Base-by-base conservation (phyloP, 768 basidiomycete genomes). In the Russula olivacea region DNA sequence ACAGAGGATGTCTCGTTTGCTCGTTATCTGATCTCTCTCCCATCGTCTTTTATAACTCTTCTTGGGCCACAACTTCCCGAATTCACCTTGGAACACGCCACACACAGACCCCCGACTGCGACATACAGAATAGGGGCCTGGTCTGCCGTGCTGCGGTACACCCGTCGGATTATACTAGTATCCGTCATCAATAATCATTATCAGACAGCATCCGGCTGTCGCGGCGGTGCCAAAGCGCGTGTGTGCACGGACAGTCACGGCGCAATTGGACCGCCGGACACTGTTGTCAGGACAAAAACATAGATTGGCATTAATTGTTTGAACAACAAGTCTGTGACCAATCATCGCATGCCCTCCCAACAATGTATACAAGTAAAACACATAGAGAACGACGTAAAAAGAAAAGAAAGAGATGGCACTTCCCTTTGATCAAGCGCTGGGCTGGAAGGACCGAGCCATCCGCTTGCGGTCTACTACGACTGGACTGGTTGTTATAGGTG, bases 281-380 rank as follows among this genome's bases (percentile, higher is more conserved):
- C 23, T 64, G 63, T 55, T 55, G 63, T 64, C 63, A 64, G 63
- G 58, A 64, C 63, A 36, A 2, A 36, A 36, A 36, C 36, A 36
- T 36, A 36, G 36, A 36, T 36, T 14, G 36, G 36, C 34, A 36
- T 36, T 36, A 3, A 3, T 36, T 32, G 30, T 36, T 12, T 36
- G 34, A 11, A 34, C 32, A 9, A 60, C 41, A 50, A 62, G 48
- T 52, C 41, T 55, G 12, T 43, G 55, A 48, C 52, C 62, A 63
- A 63, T 63, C 62, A 32, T 59, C 58, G 47, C 58, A 43, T 64
- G 63, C 53, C 63, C 63, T 64, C 63, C 63, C 63, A 64, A 64
- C 63, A 64, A 64, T 59, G 63, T 60, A 60, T 15, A 55, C 53
- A 64, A 64, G 58, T 21, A 55, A 38, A 55, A 58, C 43, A 48